phyloP scores from a whole-genome alignment of 139 green algal species.

The Chlamydomonas schloesseri region DNA sequence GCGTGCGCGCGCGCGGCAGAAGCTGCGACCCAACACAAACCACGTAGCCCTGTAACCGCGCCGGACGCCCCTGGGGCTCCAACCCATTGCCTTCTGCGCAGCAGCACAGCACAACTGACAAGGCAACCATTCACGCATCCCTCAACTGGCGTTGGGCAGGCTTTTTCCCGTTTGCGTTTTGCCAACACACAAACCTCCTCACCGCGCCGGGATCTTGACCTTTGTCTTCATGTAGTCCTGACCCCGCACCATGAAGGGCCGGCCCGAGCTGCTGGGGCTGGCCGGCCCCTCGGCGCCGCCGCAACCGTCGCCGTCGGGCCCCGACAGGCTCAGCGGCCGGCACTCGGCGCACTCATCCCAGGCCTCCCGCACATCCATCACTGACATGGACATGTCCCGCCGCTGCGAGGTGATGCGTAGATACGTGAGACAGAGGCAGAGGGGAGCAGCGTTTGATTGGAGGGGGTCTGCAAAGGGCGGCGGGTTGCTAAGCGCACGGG shows the following conservation, averaged over 20 bases:
- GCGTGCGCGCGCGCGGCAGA: too few species aligned
- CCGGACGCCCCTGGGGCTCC: too few species aligned
- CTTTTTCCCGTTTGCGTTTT: too few species aligned
- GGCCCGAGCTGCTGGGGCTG: background rate
- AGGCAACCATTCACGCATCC: too few species aligned
- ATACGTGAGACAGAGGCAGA: background rate
- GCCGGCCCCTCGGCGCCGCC: background rate
- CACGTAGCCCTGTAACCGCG: too few species aligned
- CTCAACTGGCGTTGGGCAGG: too few species aligned
- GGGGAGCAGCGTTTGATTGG: background rate
- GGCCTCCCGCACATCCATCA: slow-evolving; percentile 5
- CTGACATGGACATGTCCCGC: background rate
- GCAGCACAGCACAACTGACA: too few species aligned
- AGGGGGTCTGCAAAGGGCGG: background rate
- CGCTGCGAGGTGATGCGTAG: background rate
- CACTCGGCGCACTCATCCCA: slow-evolving; percentile 22
- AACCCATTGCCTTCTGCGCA: too few species aligned
- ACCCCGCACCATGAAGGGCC: slow-evolving; percentile 71
- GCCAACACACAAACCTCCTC: too few species aligned
- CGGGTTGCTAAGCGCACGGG: background rate
- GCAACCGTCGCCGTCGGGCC: background rate
- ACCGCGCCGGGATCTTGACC: slow-evolving; percentile 55
- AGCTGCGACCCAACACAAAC: too few species aligned
- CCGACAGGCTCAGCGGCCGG: background rate
- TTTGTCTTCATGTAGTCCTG: slow-evolving; percentile 74